These are phyloP conservation scores for Cryptosporidium viatorum DNA, from an alignment of 169 alveolate genomes.

Conservation along the genomic window DNA sequence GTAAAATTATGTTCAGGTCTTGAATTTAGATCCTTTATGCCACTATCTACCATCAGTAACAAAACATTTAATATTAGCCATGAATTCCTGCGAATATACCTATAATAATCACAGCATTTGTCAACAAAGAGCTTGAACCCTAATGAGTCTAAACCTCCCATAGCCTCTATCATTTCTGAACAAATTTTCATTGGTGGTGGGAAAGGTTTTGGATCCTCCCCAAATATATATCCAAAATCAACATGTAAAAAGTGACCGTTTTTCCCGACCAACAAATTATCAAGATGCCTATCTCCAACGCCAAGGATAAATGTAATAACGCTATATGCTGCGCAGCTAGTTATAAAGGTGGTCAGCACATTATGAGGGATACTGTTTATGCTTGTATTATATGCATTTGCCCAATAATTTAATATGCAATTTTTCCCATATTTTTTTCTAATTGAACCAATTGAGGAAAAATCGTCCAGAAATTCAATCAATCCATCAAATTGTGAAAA, in stretches of 20 bases:
- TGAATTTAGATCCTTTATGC: slow-evolving; percentile 89
- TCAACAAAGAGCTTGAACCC: slow-evolving; percentile 84
- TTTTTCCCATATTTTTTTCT: slow-evolving; percentile 77
- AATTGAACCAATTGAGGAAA: slow-evolving; percentile 75
- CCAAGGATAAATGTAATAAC: slow-evolving; percentile 97
- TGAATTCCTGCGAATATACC: slow-evolving; percentile 87
- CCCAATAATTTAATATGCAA: slow-evolving; percentile 77
- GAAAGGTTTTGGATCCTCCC: slow-evolving; percentile 90
- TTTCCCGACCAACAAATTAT: slow-evolving; percentile 93
- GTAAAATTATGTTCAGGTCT: slow-evolving; percentile 76
- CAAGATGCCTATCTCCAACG: slow-evolving; percentile 99
- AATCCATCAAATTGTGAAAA: slow-evolving; percentile 87
- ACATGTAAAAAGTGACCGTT: slow-evolving; percentile 96
- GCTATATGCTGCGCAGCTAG: slow-evolving; percentile 97
- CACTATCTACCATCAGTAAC: slow-evolving; percentile 93
- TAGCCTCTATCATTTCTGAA: slow-evolving; percentile 90
- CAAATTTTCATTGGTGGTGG: slow-evolving; percentile 95
- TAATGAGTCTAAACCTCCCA: slow-evolving; percentile 93
- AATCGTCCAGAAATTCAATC: slow-evolving; percentile 83
- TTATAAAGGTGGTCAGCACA: slow-evolving; percentile 87
- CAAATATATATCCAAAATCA: slow-evolving; percentile 98
- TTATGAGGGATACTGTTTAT: slow-evolving; percentile 28
- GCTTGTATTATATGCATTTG: slow-evolving; percentile 46
- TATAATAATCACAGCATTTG: slow-evolving; percentile 85
- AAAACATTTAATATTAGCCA: slow-evolving; percentile 88